Conservation (phyloP, 129 eudicot genomes). For the Flaveria bidentis region DNA sequence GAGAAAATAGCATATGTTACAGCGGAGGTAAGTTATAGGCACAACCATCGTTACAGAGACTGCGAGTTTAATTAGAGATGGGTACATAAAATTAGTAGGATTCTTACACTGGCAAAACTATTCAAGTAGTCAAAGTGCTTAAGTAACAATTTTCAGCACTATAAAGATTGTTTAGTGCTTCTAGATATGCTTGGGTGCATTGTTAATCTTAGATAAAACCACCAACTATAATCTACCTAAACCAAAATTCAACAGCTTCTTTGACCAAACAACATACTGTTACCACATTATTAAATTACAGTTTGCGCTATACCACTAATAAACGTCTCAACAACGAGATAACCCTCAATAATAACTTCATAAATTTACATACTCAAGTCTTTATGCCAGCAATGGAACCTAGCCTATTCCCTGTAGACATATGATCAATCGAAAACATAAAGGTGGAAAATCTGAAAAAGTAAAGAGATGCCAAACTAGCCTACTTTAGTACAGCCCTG, state of each 20-base stretch:
- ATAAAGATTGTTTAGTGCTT: neutral
- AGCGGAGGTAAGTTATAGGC: slow-evolving; percentile 4
- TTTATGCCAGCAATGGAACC: slow-evolving; percentile 14
- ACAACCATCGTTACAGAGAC: neutral
- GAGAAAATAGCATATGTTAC: neutral
- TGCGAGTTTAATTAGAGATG: neutral
- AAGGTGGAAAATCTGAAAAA: neutral
- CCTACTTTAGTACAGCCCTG: neutral
- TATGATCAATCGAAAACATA: neutral
- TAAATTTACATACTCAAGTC: neutral
- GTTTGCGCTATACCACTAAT: neutral
- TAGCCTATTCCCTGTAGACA: neutral
- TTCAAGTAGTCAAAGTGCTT: slow-evolving; percentile 9
- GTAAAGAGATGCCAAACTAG: neutral
- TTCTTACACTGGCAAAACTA: neutral
- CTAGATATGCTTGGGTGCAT: neutral
- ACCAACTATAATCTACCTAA: neutral
- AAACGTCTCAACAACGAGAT: neutral
- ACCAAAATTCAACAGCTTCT: neutral
- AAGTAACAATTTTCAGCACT: neutral
- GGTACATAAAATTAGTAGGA: neutral
- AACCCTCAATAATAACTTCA: slow-evolving; percentile 6
- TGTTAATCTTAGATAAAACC: neutral
- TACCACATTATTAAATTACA: neutral
- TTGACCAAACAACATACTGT: slow-evolving; percentile 8